Conservation (phyloP, 306 rosid species). For the Prosopis cineraria region DNA sequence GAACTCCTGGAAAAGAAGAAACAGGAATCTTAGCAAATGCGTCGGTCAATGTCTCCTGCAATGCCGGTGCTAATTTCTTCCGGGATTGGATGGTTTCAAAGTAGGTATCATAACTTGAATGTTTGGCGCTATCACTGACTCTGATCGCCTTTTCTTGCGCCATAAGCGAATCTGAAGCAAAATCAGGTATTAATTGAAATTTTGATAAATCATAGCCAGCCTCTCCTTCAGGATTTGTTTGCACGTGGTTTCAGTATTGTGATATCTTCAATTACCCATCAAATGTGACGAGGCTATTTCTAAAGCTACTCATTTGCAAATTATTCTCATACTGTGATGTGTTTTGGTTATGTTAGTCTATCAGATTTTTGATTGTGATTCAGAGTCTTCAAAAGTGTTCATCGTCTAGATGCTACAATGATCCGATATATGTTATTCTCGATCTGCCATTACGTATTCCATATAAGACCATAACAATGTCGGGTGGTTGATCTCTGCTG, state of each 20-base stretch:
- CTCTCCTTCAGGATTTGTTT: not conserved
- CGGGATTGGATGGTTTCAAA: constrained; percentile 69
- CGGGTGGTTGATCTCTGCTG: constrained; percentile 4
- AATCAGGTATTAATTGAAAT: constrained; percentile 12
- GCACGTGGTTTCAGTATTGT: not conserved
- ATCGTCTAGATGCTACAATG: constrained; percentile 3
- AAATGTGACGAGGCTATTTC: not conserved
- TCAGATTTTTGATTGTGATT: not conserved
- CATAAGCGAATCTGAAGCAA: constrained; percentile 50
- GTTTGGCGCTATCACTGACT: constrained; percentile 26
- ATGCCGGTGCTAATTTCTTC: constrained; percentile 71
- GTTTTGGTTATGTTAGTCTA: not conserved
- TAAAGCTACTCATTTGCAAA: constrained; percentile 1
- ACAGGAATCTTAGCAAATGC: constrained; percentile 83
- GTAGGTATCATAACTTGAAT: constrained; percentile 67
- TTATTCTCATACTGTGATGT: not conserved
- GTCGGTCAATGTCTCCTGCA: constrained; percentile 72
- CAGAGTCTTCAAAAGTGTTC: not conserved
- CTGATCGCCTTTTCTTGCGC: constrained; percentile 43
- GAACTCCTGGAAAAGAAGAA: constrained; percentile 79
- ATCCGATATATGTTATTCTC: not conserved
- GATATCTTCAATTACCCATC: not conserved
- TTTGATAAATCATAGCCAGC: not conserved
- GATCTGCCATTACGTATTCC: not conserved
- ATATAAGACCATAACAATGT: not conserved